Evolutionary conservation across 2,329 filamentous ascomycete genomes (phyloP), one percentile per base, ranked within the genome.

Genomic region (Coniochaeta hoffmannii): DNA sequence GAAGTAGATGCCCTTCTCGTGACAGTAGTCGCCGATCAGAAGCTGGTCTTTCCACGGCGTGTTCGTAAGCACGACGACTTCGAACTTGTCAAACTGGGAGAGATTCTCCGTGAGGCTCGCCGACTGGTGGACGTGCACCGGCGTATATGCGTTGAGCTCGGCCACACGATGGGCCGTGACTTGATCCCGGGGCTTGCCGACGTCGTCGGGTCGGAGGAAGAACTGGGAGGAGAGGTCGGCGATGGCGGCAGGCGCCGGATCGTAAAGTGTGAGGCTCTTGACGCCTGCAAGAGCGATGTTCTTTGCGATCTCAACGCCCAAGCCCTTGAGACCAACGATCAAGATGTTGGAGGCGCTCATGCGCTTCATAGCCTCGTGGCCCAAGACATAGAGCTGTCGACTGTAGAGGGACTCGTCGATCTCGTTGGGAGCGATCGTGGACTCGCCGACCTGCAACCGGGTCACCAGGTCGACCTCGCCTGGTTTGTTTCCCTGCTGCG

Each of bases 301-400:
- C 82, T 99, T 99, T 67, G 94, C 93, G 65, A 99, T 94, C 75
- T 99, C 94, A 55, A 97, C 93, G 76, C 94, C 94, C 38, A 99
- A 82, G 53, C 94, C 94, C 71, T 94, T 93, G 63, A 97, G 78
- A 61, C 94, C 94, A 59, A 93, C 88, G 56, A 99, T 81, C 54
- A 99, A 88, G 58, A 99, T 83, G 68, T 97, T 95, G 55, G 94
- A 97, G 59, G 91, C 89, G 67, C 92, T 85, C 94, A 99, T 99
- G 67, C 94, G 91, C 81, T 96, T 97, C 94, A 99, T 99, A 62
- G 94, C 94, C 72, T 87, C 84, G 65, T 87, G 84, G 60, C 84
- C 84, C 53, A 87, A 71, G 58, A 87, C 85, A 67, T 88, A 88
- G 64, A 88, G 85, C 73, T 88, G 85, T 68, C 85, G 80, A 69